Base-by-base conservation (phyloP, 768 basidiomycete species). In the Albatrellus ellisii region DNA sequence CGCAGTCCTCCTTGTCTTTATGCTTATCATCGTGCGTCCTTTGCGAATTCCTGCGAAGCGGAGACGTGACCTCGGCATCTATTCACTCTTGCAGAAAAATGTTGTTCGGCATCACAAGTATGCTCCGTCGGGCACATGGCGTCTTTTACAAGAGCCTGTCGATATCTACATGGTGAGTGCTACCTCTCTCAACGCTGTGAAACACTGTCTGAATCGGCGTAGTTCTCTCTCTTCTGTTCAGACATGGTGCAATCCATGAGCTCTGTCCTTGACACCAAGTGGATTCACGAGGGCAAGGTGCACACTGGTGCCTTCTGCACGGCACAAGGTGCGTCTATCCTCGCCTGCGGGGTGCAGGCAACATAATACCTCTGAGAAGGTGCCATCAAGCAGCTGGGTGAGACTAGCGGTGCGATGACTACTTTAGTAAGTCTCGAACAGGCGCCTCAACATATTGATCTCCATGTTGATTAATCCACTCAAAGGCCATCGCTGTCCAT, bases 201-300 rank as follows among this genome's bases (percentile, higher is more conserved):
- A 56, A 12, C 22, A 10, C 29, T 12, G 4, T 2, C 29, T 31
- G 12, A 2, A 31, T 12, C 7, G 3, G 12, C 7, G 26, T 25
- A 56, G 55, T 31, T 58, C 11, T 45, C 55, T 10, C 44, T 58
- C 10, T 55, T 58, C 12, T 6, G 20, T 1, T 58, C 61, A 6
- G 67, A 68, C 28, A 40, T 64, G 4, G 22, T 66, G 8, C 65
- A 68, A 46, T 62, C 60, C 0, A 24, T 62, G 9, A 66, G 68
- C 0, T 59, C 59, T 10, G 53, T 61, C 7, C 45, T 67, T 46
- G 58, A 66, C 43, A 40, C 63, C 6, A 56, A 53, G 45, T 67
- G 66, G 64, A 51, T 65, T 6, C 44, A 55, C 27, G 40, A 48
- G 5, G 64, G 65, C 9, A 50, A 51, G 12, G 62, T 68, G 3